Base-by-base conservation (phyloP, 495 filamentous ascomycete species). In the Aspergillus egyptiacus region DNA sequence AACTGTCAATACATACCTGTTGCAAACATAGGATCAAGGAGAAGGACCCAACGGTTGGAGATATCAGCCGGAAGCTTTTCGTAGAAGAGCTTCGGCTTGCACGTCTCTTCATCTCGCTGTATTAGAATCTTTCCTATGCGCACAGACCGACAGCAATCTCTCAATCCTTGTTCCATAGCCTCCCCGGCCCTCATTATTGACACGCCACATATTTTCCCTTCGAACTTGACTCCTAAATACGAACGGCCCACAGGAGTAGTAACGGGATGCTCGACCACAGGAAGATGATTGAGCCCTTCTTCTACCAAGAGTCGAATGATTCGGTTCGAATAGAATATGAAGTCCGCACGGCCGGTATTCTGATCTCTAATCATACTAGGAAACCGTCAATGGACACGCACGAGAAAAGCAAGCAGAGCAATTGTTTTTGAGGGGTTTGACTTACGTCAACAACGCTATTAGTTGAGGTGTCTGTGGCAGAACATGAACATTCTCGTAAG, bases 1-100 rank as follows among this genome's bases (percentile, higher is more conserved):
- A 38, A 36, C 15, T 30, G n/a, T 36, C 22, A 3, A 25, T 18
- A 64, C 77, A 61, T 66, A 91, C 91, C 93, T 54, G 93, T 97
- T 39, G 93, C 93, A 70, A 98, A 91, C 93, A 98, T 98, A 2
- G 94, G 93, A 63, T 98, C 94, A 25, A 98, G 74, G n/a, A 98
- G 74, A 22, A 98, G 76, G 23, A 96, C 91, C 87, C 91, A 97
- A 66, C 93, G 72, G 9, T 91, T 77, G 8, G 85, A 80, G 58
- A 98, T 95, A 68, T 98, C 93, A 56, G 87, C 82, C 31, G 94
- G 94, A 11, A 98, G 76, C 69, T 98, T 98, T 54, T 96, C 91
- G 63, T 96, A 97, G 64, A 96, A 98, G 27, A 98, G 77, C 61
- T 85, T 89, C 4, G 93, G 94, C 75, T 83, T 80, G 49, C 83